Percentiles rank a stretch among this genome's conserved stretches.
Conservation (phyloP, 441 rosid genomes). For the Corymbia citriodora region DNA sequence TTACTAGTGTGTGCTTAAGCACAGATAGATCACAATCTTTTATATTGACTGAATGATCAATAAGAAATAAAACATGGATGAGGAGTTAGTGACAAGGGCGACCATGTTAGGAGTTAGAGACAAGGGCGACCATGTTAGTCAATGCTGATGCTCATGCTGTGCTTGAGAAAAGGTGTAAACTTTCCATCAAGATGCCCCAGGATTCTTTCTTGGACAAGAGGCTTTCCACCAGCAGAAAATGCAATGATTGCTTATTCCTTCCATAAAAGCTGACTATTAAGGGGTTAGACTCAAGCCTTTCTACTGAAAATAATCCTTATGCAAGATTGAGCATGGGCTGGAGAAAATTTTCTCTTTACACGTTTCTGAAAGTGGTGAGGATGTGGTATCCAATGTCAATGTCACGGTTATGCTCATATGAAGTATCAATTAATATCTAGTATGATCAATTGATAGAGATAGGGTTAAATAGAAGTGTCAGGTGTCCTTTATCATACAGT, state of each 20-base stretch:
- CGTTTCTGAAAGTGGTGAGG: not conserved
- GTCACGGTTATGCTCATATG: not conserved
- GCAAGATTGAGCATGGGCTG: not conserved
- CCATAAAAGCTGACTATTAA: not conserved
- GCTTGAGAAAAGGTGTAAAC: not conserved
- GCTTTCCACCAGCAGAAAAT: not conserved
- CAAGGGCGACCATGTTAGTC: not conserved
- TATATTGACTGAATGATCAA: not conserved
- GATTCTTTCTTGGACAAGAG: not conserved
- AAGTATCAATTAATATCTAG: not conserved
- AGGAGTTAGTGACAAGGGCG: not conserved
- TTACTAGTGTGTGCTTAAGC: not conserved
- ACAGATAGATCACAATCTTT: not conserved
- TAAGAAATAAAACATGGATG: not conserved
- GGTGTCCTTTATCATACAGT: not conserved
- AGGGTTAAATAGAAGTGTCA: not conserved
- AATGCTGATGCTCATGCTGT: not conserved
- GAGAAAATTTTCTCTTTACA: not conserved
- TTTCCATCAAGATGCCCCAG: not conserved
- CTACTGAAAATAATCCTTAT: not conserved
- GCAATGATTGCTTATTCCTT: not conserved
- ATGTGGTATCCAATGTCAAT: not conserved
- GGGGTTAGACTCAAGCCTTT: not conserved
- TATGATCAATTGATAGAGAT: not conserved
- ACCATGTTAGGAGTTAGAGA: not conserved